These are phyloP conservation scores for Cryptococcus sp. DNA, from an alignment of 1,284 basidiomycete genomes.

Conservation along the genomic window DNA sequence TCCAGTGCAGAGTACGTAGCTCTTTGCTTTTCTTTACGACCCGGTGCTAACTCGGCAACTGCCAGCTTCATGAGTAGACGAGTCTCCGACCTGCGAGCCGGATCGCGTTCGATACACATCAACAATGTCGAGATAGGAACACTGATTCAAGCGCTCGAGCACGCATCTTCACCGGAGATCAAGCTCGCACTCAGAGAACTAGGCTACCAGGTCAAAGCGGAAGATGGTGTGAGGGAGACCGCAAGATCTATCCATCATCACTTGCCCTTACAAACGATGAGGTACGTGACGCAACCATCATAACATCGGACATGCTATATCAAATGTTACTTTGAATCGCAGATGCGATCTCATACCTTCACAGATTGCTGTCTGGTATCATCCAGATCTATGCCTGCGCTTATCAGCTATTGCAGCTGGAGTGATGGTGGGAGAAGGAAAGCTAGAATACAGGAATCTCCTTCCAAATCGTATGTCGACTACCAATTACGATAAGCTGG, in stretches of 20 bases:
- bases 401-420: slow-evolving; percentile 7
- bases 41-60: neutral
- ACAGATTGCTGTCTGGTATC: slow-evolving; percentile 2
- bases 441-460: neutral
- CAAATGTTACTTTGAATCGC: too few relatives aligned
- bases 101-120: neutral
- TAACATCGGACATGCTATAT: too few relatives aligned
- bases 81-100: neutral
- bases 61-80: slow-evolving; percentile 4
- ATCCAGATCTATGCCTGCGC: neutral
- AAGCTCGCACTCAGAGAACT: neutral
- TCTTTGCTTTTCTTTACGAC: neutral
- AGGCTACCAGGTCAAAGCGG: neutral
- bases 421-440: slow-evolving; percentile 1
- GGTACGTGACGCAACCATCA: neutral
- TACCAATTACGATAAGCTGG: neutral
- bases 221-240: neutral
- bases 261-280: slow-evolving; percentile 7
- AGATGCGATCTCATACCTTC: slow-evolving; percentile 8
- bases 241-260: slow-evolving; percentile 2
- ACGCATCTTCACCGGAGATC: neutral
- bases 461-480: slow-evolving; percentile 1
- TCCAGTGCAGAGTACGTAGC: too few relatives aligned
- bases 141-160: slow-evolving; percentile 1
- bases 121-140: slow-evolving; percentile 1